Evolutionary conservation across 441 rosid genomes (phyloP), one percentile per base, ranked within the genome.

Genomic region (Adansonia gregorii): DNA sequence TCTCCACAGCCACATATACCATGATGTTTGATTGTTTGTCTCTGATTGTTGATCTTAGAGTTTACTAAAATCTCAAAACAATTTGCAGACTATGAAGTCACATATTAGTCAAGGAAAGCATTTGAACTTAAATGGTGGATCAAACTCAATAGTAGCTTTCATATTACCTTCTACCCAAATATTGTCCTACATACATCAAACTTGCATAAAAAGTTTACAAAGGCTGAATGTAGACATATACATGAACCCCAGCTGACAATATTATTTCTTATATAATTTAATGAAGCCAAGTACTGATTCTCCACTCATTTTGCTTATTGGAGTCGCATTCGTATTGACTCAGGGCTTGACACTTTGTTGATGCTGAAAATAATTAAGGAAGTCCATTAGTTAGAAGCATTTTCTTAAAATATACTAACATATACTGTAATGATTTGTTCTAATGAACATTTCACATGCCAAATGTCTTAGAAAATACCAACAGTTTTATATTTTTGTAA

Each of bases 231-330:
- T 24, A 55, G 48, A 31, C 45, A n/a, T 41, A 65, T 51, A 1
- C 59, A 52, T 35, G 12, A 58, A 51, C 22, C 67, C 46, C 41
- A 12, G 59, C 41, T n/a, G 22, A 14, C 17, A 0, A n/a, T 19
- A 1, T 71, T 72, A 71, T 58, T 43, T 35, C 64, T 54, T 2
- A 22, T 58, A 49, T 67, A 74, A 71, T 46, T 76, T 75, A 46
- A 20, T 15, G 27, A 65, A 79, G 8, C 24, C 65, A 2, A 15
- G 56, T 15, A n/a, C 61, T 71, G 58, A 8, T 49, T 75, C 59
- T 49, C 14, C 20, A 9, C 31, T 87, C 84, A 85, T 77, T 83
- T 86, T 1, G 90, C 89, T 79, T 78, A 85, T 73, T 84, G 86
- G 55, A 89, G 92, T 6, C 43, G 74, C 1, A 81, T 52, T 0